Percentiles rank a stretch among this genome's conserved stretches.
phyloP scores from a whole-genome alignment of 2,329 filamentous ascomycete species.

The Peltaster fructicola region DNA sequence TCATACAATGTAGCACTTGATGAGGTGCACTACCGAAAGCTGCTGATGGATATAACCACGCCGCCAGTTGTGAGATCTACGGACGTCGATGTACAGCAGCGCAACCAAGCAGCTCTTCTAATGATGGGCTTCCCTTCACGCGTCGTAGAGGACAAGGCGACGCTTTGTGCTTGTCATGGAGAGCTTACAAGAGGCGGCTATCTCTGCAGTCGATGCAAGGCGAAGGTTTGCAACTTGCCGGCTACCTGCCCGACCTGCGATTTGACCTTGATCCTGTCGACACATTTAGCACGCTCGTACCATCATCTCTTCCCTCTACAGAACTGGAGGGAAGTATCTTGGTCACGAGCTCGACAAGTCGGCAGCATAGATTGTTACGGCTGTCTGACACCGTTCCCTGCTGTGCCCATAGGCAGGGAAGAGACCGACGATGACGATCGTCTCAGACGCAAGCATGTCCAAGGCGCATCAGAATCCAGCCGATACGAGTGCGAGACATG shows the following conservation, averaged over 20 bases:
- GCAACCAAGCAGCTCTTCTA: conserved; percentile 42
- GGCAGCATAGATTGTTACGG: conserved; percentile 49
- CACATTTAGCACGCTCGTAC: conserved; percentile 80
- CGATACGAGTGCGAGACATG: conserved; percentile 85
- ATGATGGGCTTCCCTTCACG: conserved; percentile 98
- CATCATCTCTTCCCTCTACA: conserved; percentile 80
- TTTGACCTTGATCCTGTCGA: conserved; percentile 83
- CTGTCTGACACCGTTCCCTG: conserved; percentile 58
- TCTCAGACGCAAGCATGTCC: conserved; percentile 10
- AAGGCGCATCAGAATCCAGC: conserved; percentile 61
- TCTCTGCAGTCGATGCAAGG: conserved; percentile 70
- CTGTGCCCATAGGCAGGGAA: conserved; percentile 17
- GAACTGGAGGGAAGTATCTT: conserved; percentile 82
- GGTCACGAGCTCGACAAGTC: conserved; percentile 45
- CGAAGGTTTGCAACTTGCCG: conserved; percentile 78
- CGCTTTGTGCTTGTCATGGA: conserved; percentile 82
- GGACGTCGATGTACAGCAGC: conserved; percentile 16
- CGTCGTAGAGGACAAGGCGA: conserved; percentile 52
- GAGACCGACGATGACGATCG: conserved; percentile 3
- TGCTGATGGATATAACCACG: conserved; percentile 77
- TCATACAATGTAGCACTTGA: conserved; percentile 75
- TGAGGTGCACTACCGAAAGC: conserved; percentile 70
- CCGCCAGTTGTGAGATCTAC: conserved; percentile 59
- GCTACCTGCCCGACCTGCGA: conserved; percentile 83
- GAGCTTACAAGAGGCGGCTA: conserved; percentile 71